A percentile compares a stretch with the other conserved stretches of the same genome.
Conservation (phyloP, 73 alveolate species). For the Paramecium pentaurelia region DNA sequence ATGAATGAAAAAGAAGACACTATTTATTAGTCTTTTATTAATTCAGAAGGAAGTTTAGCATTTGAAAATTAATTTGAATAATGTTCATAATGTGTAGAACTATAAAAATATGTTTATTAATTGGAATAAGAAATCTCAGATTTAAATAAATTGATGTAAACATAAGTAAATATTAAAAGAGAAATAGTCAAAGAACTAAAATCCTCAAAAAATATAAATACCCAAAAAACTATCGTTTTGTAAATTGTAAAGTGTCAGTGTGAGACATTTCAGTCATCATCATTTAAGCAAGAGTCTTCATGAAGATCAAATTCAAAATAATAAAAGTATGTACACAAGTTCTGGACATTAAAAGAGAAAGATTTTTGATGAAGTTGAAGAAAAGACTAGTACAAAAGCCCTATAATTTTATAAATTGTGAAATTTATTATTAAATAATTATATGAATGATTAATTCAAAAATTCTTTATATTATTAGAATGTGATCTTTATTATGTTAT, state of each 20-base stretch:
- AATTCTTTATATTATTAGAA: not conserved
- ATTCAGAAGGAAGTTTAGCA: not conserved
- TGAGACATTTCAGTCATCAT: not conserved
- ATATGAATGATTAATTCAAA: not conserved
- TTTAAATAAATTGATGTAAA: not conserved
- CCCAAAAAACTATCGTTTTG: not conserved
- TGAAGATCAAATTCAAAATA: not conserved
- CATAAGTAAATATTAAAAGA: not conserved
- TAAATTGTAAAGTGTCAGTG: not conserved
- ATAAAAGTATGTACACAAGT: not conserved
- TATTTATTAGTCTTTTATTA: not conserved
- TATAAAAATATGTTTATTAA: not conserved
- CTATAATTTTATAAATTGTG: not conserved
- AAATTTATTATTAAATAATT: not conserved
- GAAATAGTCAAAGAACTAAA: not conserved
- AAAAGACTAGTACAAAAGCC: slow-evolving; percentile 1
- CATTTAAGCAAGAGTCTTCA: not conserved
- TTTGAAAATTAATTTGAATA: not conserved
- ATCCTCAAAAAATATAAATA: not conserved
- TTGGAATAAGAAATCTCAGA: not conserved
- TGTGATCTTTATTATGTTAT: not conserved
- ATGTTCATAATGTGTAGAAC: not conserved
- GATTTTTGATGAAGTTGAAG: not conserved
- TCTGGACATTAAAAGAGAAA: not conserved
- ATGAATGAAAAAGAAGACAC: slow-evolving; percentile 1